phyloP scores from a whole-genome alignment of 805 yeast genomes.

The Cyberlindnera petersonii region DNA sequence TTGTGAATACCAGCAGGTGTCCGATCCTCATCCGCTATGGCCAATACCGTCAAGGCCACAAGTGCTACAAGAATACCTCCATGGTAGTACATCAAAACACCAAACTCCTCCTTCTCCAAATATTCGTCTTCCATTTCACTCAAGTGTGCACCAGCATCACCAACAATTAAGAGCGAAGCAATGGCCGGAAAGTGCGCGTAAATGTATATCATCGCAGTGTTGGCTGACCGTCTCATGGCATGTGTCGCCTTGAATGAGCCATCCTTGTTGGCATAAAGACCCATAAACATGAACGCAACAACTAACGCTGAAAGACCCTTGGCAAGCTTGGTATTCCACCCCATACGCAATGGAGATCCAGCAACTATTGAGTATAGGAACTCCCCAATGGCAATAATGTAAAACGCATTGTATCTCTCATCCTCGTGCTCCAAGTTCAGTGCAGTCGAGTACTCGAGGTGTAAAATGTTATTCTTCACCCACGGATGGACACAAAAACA shows the following conservation, averaged over 20 bases:
- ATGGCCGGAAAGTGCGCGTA: constrained; percentile 48
- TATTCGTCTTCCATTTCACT: constrained; percentile 30
- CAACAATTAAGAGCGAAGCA: constrained; percentile 49
- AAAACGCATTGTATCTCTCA: constrained; percentile 55
- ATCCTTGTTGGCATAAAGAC: constrained; percentile 54
- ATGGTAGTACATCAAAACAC: constrained; percentile 46
- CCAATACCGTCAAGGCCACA: constrained; percentile 36
- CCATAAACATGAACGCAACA: constrained; percentile 45
- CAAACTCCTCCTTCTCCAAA: constrained; percentile 32
- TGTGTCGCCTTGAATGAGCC: constrained; percentile 47
- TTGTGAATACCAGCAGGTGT: constrained; percentile 35
- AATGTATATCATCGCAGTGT: constrained; percentile 44
- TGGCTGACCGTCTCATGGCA: constrained; percentile 46
- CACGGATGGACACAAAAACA: constrained; percentile 43
- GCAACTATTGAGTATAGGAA: constrained; percentile 53
- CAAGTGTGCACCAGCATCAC: constrained; percentile 56
- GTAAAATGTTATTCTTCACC: constrained; percentile 37
- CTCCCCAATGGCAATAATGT: constrained; percentile 63
- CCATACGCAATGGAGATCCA: constrained; percentile 42
- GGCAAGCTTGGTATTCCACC: constrained; percentile 37
- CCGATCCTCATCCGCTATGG: constrained; percentile 40
- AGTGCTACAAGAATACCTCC: constrained; percentile 50
- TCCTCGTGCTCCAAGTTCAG: constrained; percentile 64
- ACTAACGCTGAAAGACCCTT: constrained; percentile 46
- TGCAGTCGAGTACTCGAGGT: constrained; percentile 50